These are phyloP conservation scores for Epichloe glyceriae DNA, from an alignment of 2,329 filamentous ascomycete species.

Conservation along the genomic window DNA sequence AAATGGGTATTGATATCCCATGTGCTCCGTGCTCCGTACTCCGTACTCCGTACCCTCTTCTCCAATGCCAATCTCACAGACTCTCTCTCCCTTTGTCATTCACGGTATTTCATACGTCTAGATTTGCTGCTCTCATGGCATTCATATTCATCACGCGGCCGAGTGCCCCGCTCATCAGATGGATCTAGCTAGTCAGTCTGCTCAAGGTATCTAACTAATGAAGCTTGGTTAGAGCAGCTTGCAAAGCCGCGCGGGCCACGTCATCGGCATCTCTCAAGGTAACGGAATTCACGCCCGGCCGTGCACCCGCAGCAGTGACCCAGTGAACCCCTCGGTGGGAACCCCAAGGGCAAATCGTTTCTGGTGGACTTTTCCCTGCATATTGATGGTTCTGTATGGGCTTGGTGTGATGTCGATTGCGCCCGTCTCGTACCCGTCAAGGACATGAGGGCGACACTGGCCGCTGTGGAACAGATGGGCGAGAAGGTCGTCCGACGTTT, in stretches of 20 bases:
- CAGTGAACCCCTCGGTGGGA: constrained; percentile 5
- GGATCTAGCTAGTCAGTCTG: no score
- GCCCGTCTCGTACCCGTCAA: constrained; percentile 5
- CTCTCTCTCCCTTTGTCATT: no score
- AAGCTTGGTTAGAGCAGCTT: background rate
- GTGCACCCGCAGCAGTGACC: constrained; percentile 5
- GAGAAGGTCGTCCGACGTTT: constrained; percentile 2
- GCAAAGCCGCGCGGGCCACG: constrained; percentile 3
- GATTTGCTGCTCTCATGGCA: no score
- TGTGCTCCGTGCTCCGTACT: no score
- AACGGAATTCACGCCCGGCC: constrained; percentile 5
- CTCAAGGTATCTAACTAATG: no score
- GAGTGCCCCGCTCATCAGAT: no score
- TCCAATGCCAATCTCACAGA: no score
- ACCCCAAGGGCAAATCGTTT: constrained; percentile 4
- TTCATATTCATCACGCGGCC: no score
- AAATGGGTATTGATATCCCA: no score
- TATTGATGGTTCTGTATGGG: constrained; percentile 1
- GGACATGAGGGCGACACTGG: constrained; percentile 4
- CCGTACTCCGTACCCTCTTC: no score
- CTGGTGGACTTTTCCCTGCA: background rate
- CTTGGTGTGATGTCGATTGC: constrained; percentile 2
- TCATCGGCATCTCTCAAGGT: constrained; percentile 4
- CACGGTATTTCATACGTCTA: no score
- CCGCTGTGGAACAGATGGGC: background rate